Base-by-base conservation (phyloP, 2,329 filamentous ascomycete species). In the Scytalidium sp. region DNA sequence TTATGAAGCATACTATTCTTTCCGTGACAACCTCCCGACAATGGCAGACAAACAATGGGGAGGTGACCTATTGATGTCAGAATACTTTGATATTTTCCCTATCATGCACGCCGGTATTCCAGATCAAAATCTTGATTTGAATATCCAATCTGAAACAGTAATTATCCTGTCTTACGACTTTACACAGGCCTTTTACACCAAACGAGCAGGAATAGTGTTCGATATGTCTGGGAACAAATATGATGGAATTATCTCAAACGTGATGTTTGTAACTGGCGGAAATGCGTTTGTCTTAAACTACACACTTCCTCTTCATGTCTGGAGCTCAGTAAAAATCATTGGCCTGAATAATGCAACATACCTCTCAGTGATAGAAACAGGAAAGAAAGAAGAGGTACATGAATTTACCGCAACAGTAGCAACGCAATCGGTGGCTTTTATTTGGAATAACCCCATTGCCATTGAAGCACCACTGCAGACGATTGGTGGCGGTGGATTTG, bases 11-110 rank as follows among this genome's bases (percentile, higher is more conserved):
- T 81, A 77, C 53, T 78, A 78, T 52, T 68, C 75, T 1, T 75
- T 76, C 62, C 67, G 72, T 2, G 64, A 74, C n/a, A 74, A 74
- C 0, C 70, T 80, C 17, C 75, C 78, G 0, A 73, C 75, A 0
- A 63, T 80, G 13, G 76, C 68, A 0, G 74, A 79, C 50, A 78
- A 78, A 55, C 73, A 78, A 51, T 81, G 78, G 77, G 71, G 74
- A 13, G 77, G 78, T 0, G 68, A 68, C 15, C 61, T 77, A 4
- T 67, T 70, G 0, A 64, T 68, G 6, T 50, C 59, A 1, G 65
- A 76, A 19, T 73, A 76, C 52, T 47, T 63, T 2, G 40, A 55
- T 0, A 63, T 69, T 1, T 70, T 80, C 17, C 57, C 64, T 0
- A 50, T 52, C 0, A 60, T 81, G 3, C 72, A 71, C 3, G 58